Base-by-base conservation (phyloP, 805 yeast genomes). In the Kuraishia ogatae region DNA sequence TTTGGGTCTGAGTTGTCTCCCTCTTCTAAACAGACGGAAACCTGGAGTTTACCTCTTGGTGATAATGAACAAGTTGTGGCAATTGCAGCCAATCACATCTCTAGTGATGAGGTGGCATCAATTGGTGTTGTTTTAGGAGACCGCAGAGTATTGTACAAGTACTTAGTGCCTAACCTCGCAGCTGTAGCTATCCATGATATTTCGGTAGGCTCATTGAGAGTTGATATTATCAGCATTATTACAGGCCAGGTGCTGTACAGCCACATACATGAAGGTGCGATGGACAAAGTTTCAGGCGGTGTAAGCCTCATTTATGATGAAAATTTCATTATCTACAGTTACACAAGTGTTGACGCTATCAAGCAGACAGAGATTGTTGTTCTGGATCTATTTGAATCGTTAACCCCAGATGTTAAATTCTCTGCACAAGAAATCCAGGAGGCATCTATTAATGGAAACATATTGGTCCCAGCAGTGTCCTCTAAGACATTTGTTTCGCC, bases 141-240 rank as follows among this genome's bases (percentile, higher is more conserved):
- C 61, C 79, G 89, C 64, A 75, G 84, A 1, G 93, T 89, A 1
- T 70, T 90, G 47, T 90, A 92, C 79, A 94, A 93, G 68, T 92
- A 87, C 66, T 70, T 92, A 57, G 78, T 87, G 62, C 96, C 96
- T 21, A 82, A 88, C 62, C 57, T 81, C 21, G 73, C 85, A 1
- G 77, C 82, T 1, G 73, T 83, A 21, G 70, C 84, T 0, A 65
- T 74, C 8, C 61, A 64, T 39, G 55, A 62, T 50, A 61, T 67
- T 22, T 64, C 74, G 51, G 55, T 60, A 2, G 24, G 21, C 8
- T 47, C 22, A 2, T 61, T 90, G 39, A 71, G 66, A 13, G 59
- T 89, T 15, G 74, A 80, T 57, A 64, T 93, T 3, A 56, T 90
- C 39, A 94, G 93, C 64, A 74, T 82, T 0, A 72, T 87, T 3